phyloP scores from a whole-genome alignment of 441 rosid species.

The Gossypium gossypioides region DNA sequence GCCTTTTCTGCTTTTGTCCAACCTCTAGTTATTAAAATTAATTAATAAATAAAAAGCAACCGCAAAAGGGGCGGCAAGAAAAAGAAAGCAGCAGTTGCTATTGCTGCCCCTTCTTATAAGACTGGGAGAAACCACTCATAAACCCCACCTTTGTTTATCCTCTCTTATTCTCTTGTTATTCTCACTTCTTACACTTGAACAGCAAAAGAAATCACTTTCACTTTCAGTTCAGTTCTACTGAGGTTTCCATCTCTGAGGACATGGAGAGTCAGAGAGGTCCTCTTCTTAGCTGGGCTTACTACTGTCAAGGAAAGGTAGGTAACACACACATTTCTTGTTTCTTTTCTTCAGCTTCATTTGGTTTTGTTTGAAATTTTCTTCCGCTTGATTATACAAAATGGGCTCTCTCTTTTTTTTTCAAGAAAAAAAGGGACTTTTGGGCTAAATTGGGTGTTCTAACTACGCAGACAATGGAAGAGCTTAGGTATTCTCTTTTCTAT shows the following conservation, averaged over 20 bases:
- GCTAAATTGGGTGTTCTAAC: conserved; percentile 3
- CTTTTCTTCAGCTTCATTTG: background rate
- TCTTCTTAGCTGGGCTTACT: conserved; percentile 47
- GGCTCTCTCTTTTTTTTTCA: background rate
- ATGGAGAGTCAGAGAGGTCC: conserved; percentile 56
- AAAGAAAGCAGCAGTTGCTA: background rate
- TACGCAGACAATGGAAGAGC: conserved; percentile 60
- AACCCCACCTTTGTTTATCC: conserved; percentile 5
- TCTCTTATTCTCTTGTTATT: background rate
- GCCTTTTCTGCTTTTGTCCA: conserved; percentile 33
- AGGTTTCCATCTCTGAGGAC: conserved; percentile 5
- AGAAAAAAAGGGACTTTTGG: background rate
- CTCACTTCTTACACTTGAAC: background rate
- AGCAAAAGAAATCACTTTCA: background rate
- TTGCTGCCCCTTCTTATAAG: conserved; percentile 9
- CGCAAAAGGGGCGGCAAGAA: background rate
- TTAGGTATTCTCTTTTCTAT: conserved; percentile 40
- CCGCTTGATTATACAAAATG: background rate
- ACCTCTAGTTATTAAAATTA: background rate
- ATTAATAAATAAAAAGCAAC: background rate
- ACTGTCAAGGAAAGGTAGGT: conserved; percentile 40
- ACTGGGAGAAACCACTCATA: conserved; percentile 5
- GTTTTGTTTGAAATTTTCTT: background rate
- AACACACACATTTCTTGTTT: background rate
- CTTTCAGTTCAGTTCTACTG: background rate